Conservation (phyloP, 176 grass and related monocot species). For the Zoysia pacifica region DNA sequence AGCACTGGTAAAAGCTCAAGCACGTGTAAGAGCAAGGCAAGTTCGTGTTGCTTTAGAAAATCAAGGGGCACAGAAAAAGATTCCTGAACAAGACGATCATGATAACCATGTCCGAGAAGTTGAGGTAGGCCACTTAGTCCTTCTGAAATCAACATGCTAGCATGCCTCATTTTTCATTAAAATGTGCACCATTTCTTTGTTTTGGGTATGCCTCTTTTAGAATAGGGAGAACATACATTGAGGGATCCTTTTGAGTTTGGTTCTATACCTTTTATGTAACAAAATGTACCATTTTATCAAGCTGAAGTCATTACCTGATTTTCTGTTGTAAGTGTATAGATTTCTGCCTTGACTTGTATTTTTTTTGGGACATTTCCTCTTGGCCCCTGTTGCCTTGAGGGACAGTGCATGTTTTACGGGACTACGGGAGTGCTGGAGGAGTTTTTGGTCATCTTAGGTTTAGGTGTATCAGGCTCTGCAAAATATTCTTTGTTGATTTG, state of each 20-base stretch:
- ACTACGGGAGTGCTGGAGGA: too few species aligned
- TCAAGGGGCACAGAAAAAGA: constrained; percentile 55
- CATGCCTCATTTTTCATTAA: background rate
- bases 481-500: constrained; percentile 3
- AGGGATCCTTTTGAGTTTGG: background rate
- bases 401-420: background rate
- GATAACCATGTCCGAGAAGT: constrained; percentile 60
- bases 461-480: constrained; percentile 1
- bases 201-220: background rate
- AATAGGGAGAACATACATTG: background rate
- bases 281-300: constrained; percentile 4
- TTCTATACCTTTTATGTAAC: constrained; percentile 3
- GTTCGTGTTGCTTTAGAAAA: constrained; percentile 80
- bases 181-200: background rate
- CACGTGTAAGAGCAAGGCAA: constrained; percentile 80
- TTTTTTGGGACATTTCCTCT: background rate
- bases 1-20: constrained; percentile 77
- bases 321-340: background rate
- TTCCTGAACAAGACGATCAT: constrained; percentile 60
- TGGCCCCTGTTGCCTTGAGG: background rate
- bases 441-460: background rate
- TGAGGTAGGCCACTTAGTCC: constrained; percentile 60
- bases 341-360: background rate
- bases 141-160: constrained; percentile 12
- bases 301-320: background rate